phyloP scores from a whole-genome alignment of 768 basidiomycete species.

The Cytidiella melzeri region DNA sequence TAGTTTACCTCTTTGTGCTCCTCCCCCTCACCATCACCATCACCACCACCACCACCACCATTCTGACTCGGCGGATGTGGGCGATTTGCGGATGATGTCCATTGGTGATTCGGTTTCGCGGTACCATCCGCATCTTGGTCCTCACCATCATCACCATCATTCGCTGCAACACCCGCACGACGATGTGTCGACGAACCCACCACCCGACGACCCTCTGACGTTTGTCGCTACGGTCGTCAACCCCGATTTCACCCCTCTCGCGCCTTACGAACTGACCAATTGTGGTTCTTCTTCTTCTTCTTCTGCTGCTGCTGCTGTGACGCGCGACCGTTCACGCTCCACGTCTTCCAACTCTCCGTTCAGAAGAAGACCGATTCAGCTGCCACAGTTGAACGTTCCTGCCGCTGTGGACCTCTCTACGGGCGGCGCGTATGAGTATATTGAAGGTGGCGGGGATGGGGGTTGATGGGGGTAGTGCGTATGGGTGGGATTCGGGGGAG shows the following conservation, averaged over 20 bases:
- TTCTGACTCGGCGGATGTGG: not conserved
- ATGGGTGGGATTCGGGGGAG: not conserved
- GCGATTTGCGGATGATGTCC: not conserved
- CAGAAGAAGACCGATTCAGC: not conserved
- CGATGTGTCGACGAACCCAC: not conserved
- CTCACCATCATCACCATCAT: not conserved
- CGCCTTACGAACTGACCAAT: not conserved
- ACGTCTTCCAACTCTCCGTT: not conserved
- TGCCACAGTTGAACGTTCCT: not conserved
- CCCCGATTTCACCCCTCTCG: not conserved
- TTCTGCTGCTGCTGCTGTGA: not conserved
- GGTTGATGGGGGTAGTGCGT: no score
- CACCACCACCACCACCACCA: not conserved
- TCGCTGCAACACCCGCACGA: not conserved
- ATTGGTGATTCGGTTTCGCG: no score
- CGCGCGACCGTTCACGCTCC: not conserved
- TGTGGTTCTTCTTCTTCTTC: not conserved
- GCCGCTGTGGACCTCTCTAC: not conserved
- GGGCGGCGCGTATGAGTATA: not conserved
- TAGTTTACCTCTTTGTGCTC: not conserved
- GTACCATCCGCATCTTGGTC: no score
- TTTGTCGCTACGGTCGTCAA: not conserved
- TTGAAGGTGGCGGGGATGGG: not conserved
- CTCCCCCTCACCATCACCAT: constrained; percentile 2
- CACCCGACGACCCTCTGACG: not conserved